phyloP scores from a whole-genome alignment of 176 grass and related monocot genomes.

The Oryza glumipatula region DNA sequence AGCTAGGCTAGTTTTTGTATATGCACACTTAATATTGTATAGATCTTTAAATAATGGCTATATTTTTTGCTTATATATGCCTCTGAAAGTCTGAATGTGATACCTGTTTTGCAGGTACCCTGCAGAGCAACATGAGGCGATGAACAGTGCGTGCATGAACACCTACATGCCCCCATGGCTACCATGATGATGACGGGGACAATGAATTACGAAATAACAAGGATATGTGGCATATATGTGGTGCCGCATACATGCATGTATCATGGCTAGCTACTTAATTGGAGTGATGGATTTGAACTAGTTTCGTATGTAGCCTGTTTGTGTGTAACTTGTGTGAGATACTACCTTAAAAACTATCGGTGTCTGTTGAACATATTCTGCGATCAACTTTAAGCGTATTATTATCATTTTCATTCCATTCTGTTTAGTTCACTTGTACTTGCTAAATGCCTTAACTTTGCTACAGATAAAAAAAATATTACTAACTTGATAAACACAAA shows the following conservation, averaged over 20 bases:
- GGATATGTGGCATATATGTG: not conserved
- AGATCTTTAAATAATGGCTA: not conserved
- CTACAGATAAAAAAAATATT: too few species aligned
- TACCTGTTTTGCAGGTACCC: conserved; percentile 60
- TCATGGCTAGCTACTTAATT: not conserved
- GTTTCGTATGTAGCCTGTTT: not conserved
- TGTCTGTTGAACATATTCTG: not conserved
- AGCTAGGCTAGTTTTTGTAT: too few species aligned
- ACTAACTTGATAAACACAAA: too few species aligned
- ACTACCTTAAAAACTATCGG: not conserved
- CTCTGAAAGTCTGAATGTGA: not conserved
- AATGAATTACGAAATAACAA: conserved; percentile 44
- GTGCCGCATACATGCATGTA: conserved; percentile 1
- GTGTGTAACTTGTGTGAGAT: conserved; percentile 19
- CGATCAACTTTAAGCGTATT: not conserved
- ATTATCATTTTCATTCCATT: not conserved
- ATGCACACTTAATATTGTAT: not conserved
- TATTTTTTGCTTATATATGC: too few species aligned
- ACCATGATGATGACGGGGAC: conserved; percentile 43
- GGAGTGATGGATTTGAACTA: not conserved
- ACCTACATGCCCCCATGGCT: conserved; percentile 82
- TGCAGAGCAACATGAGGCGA: conserved; percentile 51
- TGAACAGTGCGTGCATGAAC: conserved; percentile 67
- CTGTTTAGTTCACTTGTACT: too few species aligned
- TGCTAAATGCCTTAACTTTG: too few species aligned